phyloP scores from a whole-genome alignment of 2,329 filamentous ascomycete species.

The Biscogniauxia marginata region DNA sequence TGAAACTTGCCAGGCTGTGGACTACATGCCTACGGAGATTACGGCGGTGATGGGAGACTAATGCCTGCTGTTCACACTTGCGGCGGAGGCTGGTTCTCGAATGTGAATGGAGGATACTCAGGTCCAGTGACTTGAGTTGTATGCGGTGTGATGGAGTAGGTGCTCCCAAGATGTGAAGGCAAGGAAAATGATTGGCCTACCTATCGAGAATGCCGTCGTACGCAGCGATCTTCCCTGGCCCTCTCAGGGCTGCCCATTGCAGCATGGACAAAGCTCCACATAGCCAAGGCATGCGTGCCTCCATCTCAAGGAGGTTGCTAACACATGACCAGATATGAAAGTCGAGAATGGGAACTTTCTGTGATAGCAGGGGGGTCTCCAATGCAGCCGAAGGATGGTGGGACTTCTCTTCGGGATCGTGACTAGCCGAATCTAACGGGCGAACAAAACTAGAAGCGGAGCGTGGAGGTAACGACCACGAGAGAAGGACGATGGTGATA shows the following conservation, averaged over 20 bases:
- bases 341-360: conserved; percentile 65
- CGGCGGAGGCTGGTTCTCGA: conserved; percentile 26
- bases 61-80: conserved; percentile 34
- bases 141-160: conserved; percentile 44
- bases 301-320: conserved; percentile 70
- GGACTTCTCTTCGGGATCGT: conserved; percentile 23
- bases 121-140: conserved; percentile 45
- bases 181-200: conserved; percentile 58
- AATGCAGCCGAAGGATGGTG: conserved; percentile 13
- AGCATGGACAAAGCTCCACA: conserved; percentile 70
- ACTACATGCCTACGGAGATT: conserved; percentile 17
- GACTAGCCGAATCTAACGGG: conserved; percentile 26
- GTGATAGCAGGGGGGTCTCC: conserved; percentile 20
- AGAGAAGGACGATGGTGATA: conserved; percentile 62
- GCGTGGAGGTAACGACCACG: conserved; percentile 64
- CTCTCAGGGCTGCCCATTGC: conserved; percentile 70
- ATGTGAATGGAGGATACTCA: conserved; percentile 37
- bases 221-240: conserved; percentile 72
- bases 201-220: conserved; percentile 82
- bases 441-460: conserved; percentile 21
- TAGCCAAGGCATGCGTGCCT: conserved; percentile 88
- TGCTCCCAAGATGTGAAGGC: conserved; percentile 12
- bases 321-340: conserved; percentile 77
- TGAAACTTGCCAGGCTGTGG: conserved; percentile 17
- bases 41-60: conserved; percentile 16